Evolutionary conservation across 2,329 filamentous ascomycete genomes (phyloP).

Genomic region (Fusarium setosum): DNA sequence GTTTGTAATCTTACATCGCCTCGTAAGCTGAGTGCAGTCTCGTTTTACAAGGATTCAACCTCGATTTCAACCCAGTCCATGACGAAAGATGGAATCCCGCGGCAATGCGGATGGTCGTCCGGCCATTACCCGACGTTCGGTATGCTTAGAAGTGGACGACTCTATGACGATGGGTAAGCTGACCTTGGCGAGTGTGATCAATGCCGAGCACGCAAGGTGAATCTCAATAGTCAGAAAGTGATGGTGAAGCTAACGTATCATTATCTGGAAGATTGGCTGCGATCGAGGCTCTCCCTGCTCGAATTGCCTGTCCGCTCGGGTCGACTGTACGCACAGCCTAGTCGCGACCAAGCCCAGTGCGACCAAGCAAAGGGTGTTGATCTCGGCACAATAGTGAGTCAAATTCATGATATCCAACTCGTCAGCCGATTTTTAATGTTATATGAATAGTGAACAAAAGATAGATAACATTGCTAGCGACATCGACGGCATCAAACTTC

Average conservation of each 20-base stretch:
- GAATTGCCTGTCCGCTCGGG: constrained; percentile 47
- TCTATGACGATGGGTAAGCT: background rate
- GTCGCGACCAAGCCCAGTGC: constrained; percentile 39
- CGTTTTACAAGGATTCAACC: too few relatives aligned
- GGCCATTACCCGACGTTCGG: constrained; percentile 32
- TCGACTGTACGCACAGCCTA: constrained; percentile 47
- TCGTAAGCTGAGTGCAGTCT: too few relatives aligned
- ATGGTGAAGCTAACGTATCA: background rate
- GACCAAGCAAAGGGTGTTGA: constrained; percentile 48
- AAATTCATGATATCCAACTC: too few relatives aligned
- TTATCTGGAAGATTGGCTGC: constrained; percentile 24
- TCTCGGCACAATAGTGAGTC: constrained; percentile 51
- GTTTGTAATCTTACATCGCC: constrained; percentile 13
- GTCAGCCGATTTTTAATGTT: too few relatives aligned
- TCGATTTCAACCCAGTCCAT: too few relatives aligned
- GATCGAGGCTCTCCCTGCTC: constrained; percentile 38
- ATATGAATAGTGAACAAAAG: constrained; percentile 48
- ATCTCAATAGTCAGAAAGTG: background rate
- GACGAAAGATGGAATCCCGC: constrained; percentile 14
- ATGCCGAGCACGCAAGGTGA: constrained; percentile 37
- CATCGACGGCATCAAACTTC: constrained; percentile 47
- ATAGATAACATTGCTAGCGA: constrained; percentile 50
- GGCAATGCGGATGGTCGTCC: constrained; percentile 9
- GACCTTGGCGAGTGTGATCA: constrained; percentile 36
- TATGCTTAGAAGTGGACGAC: background rate